Conservation (phyloP, 2,329 filamentous ascomycete species). For the Penicillium sp. region DNA sequence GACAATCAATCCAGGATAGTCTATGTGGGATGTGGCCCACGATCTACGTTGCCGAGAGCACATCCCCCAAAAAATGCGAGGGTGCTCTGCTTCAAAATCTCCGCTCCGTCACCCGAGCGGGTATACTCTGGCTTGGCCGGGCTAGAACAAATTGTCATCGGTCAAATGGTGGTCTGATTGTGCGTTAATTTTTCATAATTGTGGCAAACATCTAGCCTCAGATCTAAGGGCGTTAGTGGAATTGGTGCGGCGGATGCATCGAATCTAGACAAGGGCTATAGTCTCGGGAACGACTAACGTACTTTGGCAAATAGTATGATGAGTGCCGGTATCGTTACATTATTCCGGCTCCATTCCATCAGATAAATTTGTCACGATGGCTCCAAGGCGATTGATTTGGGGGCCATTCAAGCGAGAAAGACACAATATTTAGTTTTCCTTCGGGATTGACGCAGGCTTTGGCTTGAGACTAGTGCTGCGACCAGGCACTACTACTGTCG, state of each 20-base stretch:
- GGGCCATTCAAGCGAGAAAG: neutral
- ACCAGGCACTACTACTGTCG: neutral
- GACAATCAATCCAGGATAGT: neutral
- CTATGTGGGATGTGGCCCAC: neutral
- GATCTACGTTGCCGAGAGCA: slow-evolving; percentile 3
- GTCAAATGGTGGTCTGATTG: neutral
- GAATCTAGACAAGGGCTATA: slow-evolving; percentile 14
- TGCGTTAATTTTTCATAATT: neutral
- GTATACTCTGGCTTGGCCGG: neutral
- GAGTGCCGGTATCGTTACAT: neutral
- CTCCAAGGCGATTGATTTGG: neutral
- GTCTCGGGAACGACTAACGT: neutral
- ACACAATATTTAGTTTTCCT: neutral
- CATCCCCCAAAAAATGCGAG: neutral
- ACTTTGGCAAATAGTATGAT: neutral
- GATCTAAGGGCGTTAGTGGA: slow-evolving; percentile 6
- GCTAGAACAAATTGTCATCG: neutral
- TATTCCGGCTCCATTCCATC: neutral
- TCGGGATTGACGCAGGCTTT: neutral
- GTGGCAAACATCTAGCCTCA: slow-evolving; percentile 2
- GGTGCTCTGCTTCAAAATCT: neutral
- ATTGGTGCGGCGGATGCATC: slow-evolving; percentile 14
- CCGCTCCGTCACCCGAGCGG: neutral
- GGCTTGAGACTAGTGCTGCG: neutral
- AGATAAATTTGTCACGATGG: neutral